Conservation (phyloP, 441 rosid species). For the Pelargonium fulgidum region DNA sequence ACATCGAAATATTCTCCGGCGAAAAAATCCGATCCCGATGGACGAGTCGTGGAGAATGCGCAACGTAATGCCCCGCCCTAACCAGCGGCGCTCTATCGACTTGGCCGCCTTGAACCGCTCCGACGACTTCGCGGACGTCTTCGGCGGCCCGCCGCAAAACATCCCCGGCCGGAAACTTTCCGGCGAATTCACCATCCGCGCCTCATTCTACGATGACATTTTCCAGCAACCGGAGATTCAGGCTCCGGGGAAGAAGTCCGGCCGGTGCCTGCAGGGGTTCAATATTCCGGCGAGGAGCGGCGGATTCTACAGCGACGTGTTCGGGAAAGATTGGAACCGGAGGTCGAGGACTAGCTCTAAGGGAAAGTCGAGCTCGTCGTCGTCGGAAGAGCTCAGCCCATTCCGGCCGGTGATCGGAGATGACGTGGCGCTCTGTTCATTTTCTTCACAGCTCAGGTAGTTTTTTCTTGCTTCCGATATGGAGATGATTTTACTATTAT, state of each 20-base stretch:
- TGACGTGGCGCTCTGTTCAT: constrained; percentile 58
- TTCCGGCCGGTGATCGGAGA: constrained; percentile 48
- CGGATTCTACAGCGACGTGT: constrained; percentile 57
- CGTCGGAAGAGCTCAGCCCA: constrained; percentile 77
- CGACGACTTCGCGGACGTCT: neutral
- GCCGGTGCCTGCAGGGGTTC: constrained; percentile 57
- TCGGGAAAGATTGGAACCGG: constrained; percentile 27
- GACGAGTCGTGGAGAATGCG: constrained; percentile 3
- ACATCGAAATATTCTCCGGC: neutral
- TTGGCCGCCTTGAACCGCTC: neutral
- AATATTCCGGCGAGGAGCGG: constrained; percentile 52
- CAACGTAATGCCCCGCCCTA: neutral
- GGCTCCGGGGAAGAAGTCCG: constrained; percentile 30
- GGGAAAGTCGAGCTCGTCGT: constrained; percentile 56
- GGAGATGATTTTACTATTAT: neutral
- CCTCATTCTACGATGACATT: neutral
- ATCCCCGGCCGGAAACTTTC: neutral
- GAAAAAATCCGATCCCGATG: neutral
- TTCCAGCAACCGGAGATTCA: constrained; percentile 38
- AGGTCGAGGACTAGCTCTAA: constrained; percentile 49
- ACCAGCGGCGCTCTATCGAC: neutral
- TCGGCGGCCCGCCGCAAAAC: neutral
- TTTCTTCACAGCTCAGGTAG: constrained; percentile 80
- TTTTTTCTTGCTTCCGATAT: neutral
- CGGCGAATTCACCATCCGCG: neutral